phyloP scores from a whole-genome alignment of 805 yeast species.

The Candida sithepensis region DNA sequence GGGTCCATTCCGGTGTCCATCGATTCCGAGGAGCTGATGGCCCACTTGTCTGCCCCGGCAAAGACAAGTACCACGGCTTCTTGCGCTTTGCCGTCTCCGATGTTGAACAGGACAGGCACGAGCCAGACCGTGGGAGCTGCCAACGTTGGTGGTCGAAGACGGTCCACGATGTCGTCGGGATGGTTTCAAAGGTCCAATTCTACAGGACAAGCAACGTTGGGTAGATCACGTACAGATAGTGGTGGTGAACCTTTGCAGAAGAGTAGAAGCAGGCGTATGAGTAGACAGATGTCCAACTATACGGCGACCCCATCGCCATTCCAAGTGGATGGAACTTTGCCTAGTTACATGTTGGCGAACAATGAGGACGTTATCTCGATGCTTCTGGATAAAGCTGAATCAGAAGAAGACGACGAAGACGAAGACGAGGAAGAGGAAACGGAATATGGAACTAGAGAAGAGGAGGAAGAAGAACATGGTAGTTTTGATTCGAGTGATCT shows the following conservation, averaged over 20 bases:
- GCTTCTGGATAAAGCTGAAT: slow-evolving; percentile 9
- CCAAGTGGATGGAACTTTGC: slow-evolving; percentile 10
- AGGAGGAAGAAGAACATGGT: no score
- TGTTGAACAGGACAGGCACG: no score
- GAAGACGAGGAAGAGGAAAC: background rate
- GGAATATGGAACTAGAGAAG: background rate
- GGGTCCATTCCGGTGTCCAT: no score
- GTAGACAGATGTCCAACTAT: slow-evolving; percentile 14
- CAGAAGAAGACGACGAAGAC: slow-evolving; percentile 1
- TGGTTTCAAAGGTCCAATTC: slow-evolving; percentile 13
- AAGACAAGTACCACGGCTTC: no score
- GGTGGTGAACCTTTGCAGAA: background rate
- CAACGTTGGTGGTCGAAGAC: no score
- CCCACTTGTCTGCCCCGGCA: no score
- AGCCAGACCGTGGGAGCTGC: no score
- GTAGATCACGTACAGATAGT: no score
- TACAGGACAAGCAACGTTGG: no score
- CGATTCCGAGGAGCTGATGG: no score
- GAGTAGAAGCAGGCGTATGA: slow-evolving; percentile 2
- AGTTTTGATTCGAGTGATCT: no score
- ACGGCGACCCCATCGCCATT: slow-evolving; percentile 11
- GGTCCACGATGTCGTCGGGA: slow-evolving; percentile 1
- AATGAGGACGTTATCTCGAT: slow-evolving; percentile 18
- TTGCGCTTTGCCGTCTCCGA: no score
- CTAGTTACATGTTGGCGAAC: slow-evolving; percentile 7